Conservation (phyloP, 306 rosid species). For the Lathyrus tuberosus region DNA sequence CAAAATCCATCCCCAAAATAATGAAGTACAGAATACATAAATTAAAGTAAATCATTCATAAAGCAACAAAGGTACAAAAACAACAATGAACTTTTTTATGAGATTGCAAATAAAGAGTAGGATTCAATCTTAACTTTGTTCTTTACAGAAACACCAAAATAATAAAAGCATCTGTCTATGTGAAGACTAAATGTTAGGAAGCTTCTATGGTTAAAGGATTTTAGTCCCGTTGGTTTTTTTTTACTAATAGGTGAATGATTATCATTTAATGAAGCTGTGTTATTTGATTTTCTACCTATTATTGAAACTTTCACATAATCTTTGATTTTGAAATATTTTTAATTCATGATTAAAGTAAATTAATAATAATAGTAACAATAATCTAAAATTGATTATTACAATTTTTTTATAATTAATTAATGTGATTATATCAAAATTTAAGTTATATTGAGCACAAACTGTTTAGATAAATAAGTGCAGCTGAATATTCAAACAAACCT, state of each 20-base stretch:
- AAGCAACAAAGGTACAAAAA: constrained; percentile 22
- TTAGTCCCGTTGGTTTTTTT: not conserved
- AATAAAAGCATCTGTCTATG: constrained; percentile 28
- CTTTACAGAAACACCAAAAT: constrained; percentile 24
- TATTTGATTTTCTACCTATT: not conserved
- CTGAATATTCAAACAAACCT: not conserved
- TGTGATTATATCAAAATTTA: not conserved
- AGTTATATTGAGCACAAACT: not conserved
- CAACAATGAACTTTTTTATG: not conserved
- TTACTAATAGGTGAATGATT: constrained; percentile 5
- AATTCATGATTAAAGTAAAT: not conserved
- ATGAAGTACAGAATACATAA: constrained; percentile 29
- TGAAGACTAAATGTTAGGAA: constrained; percentile 15
- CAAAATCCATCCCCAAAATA: constrained; percentile 46
- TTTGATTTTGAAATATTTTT: not conserved
- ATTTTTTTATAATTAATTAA: not conserved
- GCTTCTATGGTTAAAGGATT: not conserved
- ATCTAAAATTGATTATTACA: not conserved
- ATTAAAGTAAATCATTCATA: constrained; percentile 17
- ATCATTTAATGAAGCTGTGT: not conserved
- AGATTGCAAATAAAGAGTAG: constrained; percentile 16
- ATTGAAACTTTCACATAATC: not conserved
- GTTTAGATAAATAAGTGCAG: not conserved
- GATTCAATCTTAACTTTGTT: constrained; percentile 26
- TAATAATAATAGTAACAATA: no score